Percentiles rank a stretch among this genome's conserved stretches.
These are phyloP conservation scores for Parathielavia hyrcaniae DNA, from an alignment of 495 filamentous ascomycete genomes.

Conservation along the genomic window DNA sequence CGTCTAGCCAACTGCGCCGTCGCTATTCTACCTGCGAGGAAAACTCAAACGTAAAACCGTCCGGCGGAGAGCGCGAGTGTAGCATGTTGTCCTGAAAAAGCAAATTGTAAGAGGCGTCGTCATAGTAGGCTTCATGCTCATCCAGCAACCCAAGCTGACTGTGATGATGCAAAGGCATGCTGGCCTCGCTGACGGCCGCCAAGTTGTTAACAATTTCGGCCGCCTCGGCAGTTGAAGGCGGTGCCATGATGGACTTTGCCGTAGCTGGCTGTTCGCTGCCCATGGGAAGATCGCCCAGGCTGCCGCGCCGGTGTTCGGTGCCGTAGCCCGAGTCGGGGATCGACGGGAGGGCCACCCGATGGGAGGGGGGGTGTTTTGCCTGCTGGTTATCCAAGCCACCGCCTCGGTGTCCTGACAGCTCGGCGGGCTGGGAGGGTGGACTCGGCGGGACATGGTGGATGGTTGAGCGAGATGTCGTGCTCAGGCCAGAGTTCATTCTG, in stretches of 20 bases:
- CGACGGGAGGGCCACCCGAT: constrained; percentile 15
- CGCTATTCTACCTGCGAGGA: constrained; percentile 1
- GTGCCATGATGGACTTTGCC: neutral
- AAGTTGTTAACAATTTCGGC: neutral
- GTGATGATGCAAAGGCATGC: neutral
- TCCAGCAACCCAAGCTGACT: neutral
- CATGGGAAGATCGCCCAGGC: constrained; percentile 16
- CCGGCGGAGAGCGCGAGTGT: neutral
- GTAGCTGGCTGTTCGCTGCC: neutral
- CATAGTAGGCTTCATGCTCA: constrained; percentile 1
- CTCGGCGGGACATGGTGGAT: constrained; percentile 30
- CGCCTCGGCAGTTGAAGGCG: neutral
- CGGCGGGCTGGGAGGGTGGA: constrained; percentile 18
- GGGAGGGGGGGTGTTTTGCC: neutral
- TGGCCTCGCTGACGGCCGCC: neutral
- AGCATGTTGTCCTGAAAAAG: neutral
- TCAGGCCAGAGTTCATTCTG: constrained; percentile 26
- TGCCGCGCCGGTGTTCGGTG: constrained; percentile 24
- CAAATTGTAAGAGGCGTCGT: neutral
- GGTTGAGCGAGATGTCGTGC: constrained; percentile 23
- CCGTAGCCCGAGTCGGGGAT: constrained; percentile 29
- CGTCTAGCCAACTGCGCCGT: neutral
- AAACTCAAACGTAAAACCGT: constrained; percentile 5
- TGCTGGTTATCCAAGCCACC: constrained; percentile 3
- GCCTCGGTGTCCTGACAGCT: neutral